Evolutionary conservation across 2,329 filamentous ascomycete genomes (phyloP), one percentile per base, ranked within the genome.

Genomic region (Colletotrichum tropicale): DNA sequence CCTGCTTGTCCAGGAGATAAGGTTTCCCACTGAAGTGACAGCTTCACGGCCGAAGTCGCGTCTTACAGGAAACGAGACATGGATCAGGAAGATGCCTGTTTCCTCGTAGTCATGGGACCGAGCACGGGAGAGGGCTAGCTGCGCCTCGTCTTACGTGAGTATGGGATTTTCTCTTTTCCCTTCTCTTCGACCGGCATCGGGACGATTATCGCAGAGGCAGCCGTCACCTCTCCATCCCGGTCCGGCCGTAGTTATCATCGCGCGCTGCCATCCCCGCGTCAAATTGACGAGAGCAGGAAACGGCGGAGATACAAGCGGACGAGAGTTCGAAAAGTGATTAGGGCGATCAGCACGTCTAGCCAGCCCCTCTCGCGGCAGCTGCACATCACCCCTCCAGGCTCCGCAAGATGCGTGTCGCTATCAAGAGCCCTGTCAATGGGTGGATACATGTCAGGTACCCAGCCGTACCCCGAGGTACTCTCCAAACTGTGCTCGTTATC

Each of bases 371-470:
- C 55, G 66, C 60, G 61, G 71, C 71, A 61, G 66, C 71, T 75
- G 74, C 71, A 76, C 74, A 76, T 76, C 74, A 76, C 74, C 71
- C 71, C 66, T 71, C 58, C 43, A 52, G 74, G 73, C 65, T 65
- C 74, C 64, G 67, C 64, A n/a, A 34, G 34, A 36, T 76, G 64
- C 70, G 65, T 75, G 74, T 76, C 58, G 64, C 48, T 76, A 76
- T 76, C 71, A 71, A 34, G 38, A 71, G 38, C 71, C 71, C 52
- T 75, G 71, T 71, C 60, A 26, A 24, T 52, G 52, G 10, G 70
- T 76, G 74, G 66, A 30, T 58, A 32, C 52, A 36, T 26, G 43
- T 15, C 48, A 76, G 58, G 74, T 76, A 76, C 61, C 55, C 61
- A 28, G n/a, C 5, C 36, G 71, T 76, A 76, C 74, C 43, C 30